These are phyloP conservation scores for Plasmodium berghei DNA, from an alignment of 169 alveolate species.

Conservation along the genomic window DNA sequence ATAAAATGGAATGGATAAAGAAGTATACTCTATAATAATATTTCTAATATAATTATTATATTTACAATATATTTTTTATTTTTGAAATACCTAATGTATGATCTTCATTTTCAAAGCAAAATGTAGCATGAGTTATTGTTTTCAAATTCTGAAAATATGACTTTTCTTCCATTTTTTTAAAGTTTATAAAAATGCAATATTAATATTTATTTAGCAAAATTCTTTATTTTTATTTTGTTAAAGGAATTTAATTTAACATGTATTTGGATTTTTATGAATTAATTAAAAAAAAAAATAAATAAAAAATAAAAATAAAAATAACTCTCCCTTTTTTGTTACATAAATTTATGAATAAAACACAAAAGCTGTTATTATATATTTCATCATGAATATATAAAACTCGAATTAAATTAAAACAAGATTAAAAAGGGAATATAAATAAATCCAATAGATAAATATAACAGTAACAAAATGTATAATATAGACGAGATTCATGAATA, in stretches of 20 bases:
- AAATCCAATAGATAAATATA: no score
- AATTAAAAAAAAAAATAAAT: not conserved
- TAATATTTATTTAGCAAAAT: not conserved
- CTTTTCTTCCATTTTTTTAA: slow-evolving; percentile 33
- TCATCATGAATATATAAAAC: no score
- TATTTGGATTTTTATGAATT: not conserved
- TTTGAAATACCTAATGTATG: slow-evolving; percentile 85
- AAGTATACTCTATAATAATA: no score
- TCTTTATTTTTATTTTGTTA: not conserved
- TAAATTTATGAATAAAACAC: no score
- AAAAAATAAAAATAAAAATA: not conserved
- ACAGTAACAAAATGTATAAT: no score
- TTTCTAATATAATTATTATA: no score
- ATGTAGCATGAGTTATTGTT: slow-evolving; percentile 78
- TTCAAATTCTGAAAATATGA: slow-evolving; percentile 49
- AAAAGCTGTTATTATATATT: no score
- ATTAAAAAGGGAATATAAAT: no score
- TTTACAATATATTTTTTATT: not conserved
- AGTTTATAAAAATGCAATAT: not conserved
- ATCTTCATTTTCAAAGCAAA: slow-evolving; percentile 88
- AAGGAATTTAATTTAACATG: not conserved
- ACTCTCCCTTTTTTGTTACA: not conserved
- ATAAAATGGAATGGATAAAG: not conserved
- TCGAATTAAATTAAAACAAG: no score
- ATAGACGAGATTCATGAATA: no score